phyloP scores from a whole-genome alignment of 1,284 basidiomycete genomes.

The Cronartium quercuum region DNA sequence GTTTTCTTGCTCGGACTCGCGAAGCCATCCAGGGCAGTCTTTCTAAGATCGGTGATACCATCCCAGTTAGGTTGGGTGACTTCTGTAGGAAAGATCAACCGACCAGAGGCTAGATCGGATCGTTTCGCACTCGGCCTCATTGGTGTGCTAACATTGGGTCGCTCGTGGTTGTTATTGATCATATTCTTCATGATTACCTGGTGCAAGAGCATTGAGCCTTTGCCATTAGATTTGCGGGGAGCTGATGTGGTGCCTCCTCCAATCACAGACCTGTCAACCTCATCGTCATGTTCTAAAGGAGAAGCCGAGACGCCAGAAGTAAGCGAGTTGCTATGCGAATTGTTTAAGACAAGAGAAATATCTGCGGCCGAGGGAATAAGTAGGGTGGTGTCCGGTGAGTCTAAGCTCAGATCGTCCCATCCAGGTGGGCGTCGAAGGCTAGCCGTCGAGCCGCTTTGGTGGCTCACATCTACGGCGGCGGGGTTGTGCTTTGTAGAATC shows the following conservation, averaged over 20 bases:
- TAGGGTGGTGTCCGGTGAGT: slow-evolving; percentile 25
- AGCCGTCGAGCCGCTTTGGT: slow-evolving; percentile 19
- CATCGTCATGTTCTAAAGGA: background rate
- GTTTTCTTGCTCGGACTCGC: slow-evolving; percentile 40
- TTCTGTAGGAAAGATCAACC: slow-evolving; percentile 14
- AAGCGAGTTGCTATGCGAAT: slow-evolving; percentile 9
- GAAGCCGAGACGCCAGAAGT: slow-evolving; percentile 20
- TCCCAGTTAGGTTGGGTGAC: slow-evolving; percentile 44
- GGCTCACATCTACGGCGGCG: background rate
- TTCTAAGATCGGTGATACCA: slow-evolving; percentile 49
- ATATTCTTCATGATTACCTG: slow-evolving; percentile 21
- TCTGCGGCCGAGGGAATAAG: slow-evolving; percentile 18
- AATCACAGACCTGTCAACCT: background rate
- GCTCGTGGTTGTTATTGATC: slow-evolving; percentile 16
- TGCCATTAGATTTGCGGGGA: background rate
- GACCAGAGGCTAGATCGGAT: background rate
- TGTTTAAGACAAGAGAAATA: slow-evolving; percentile 15
- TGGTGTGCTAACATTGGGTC: slow-evolving; percentile 23
- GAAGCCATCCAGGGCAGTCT: slow-evolving; percentile 43
- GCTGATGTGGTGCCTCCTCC: background rate
- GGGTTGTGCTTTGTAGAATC: background rate
- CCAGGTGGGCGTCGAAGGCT: slow-evolving; percentile 14
- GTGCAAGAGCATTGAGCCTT: slow-evolving; percentile 23
- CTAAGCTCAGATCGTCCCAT: slow-evolving; percentile 34
- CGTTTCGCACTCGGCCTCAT: background rate